Conservation (phyloP, 2,329 filamentous ascomycete species). For the Diaporthe eres region DNA sequence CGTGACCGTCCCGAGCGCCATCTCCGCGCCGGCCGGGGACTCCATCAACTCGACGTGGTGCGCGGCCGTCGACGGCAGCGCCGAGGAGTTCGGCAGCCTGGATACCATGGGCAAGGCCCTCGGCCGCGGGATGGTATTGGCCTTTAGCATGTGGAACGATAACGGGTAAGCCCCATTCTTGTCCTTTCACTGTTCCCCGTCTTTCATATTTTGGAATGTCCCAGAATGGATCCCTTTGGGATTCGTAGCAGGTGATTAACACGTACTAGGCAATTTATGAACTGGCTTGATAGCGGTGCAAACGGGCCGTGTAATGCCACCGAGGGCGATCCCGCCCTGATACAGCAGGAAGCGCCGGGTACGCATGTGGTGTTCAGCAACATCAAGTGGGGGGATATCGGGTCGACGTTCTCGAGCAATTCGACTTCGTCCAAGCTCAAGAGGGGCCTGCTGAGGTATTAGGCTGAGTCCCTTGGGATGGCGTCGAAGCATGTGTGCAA, state of each 20-base stretch:
- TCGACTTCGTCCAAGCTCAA: neutral
- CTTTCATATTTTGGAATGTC: neutral
- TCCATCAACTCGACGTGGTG: constrained; percentile 66
- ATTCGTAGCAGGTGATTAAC: neutral
- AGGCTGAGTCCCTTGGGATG: neutral
- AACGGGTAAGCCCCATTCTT: constrained; percentile 43
- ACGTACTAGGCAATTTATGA: constrained; percentile 55
- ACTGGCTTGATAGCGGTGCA: constrained; percentile 62
- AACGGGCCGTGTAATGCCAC: constrained; percentile 63
- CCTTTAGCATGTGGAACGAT: constrained; percentile 65
- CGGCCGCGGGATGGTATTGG: constrained; percentile 59
- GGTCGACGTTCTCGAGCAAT: constrained; percentile 53
- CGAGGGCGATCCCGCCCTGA: constrained; percentile 62
- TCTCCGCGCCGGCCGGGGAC: constrained; percentile 43
- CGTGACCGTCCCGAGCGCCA: constrained; percentile 55
- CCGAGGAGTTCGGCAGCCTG: constrained; percentile 45
- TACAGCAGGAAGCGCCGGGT: constrained; percentile 57
- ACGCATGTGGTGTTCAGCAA: constrained; percentile 64
- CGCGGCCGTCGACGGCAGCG: constrained; percentile 48
- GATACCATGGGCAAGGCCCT: constrained; percentile 57
- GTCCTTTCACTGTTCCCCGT: neutral
- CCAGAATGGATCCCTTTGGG: neutral
- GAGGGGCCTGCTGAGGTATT: neutral
- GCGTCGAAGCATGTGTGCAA: constrained; percentile 38
- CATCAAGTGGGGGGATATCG: constrained; percentile 68